Base-by-base conservation (phyloP, 2,329 filamentous ascomycete species). In the Xylariales sp. region DNA sequence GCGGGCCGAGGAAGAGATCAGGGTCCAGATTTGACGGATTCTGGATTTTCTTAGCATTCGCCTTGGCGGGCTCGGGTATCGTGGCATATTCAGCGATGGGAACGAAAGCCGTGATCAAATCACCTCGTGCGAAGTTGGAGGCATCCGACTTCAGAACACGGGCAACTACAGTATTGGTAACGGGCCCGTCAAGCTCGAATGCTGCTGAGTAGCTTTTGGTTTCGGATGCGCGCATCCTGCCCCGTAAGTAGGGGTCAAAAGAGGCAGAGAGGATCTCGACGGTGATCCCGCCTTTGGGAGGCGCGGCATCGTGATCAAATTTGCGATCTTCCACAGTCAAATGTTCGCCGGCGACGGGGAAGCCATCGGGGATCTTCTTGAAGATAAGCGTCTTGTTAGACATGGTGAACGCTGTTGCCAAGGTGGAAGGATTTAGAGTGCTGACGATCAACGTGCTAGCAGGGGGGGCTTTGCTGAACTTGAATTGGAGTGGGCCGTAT, bases 171-270 rank as follows among this genome's bases (percentile, higher is more conserved):
- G 59, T 57, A 61, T 80, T 86, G 45, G 66, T 67, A 49, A 88
- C 73, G 40, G 82, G 77, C 57, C 77, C 63, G 52, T 72, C 69
- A 24, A 86, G 62, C 14, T 70, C 56, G 58, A 78, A 84, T 8
- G 80, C 62, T 7, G 81, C 69, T 27, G 70, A 57, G 68, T 86
- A 87, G 28, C 80, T 82, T 60, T 83, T 78, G 51, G 63, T 52
- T 6, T 70, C 60, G 3, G 79, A 55, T 24, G 66, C 56, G 27
- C 82, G 76, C 82, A 89, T 85, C 48, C 76, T 74, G 44, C 80
- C 80, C 36, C 84, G 80, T 67, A 84, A 77, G 68, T 87, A 88
- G 5, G 84, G 84, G 59, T 88, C 84, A 62, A 81, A 82, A 40
- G 82, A 86, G 50, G 79, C 69, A 62, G 84, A 85, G 58, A 80